Evolutionary conservation across 163 green algal species (phyloP).

Genomic region (Scenedesmus sp.): DNA sequence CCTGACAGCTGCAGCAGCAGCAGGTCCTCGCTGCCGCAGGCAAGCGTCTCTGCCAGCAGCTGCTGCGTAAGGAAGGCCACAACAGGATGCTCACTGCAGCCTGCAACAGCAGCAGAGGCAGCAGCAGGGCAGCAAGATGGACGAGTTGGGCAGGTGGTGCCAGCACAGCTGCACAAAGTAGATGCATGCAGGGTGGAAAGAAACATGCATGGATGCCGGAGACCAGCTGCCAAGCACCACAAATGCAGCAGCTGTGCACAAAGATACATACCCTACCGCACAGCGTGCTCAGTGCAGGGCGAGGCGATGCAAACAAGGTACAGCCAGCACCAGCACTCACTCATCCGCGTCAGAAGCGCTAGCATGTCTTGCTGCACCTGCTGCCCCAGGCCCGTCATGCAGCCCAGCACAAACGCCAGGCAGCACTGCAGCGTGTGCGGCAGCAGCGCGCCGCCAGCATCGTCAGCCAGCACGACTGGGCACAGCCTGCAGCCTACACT

Average conservation of each 20-base stretch:
- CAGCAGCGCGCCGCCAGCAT: background rate
- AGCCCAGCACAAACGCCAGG: constrained; percentile 23
- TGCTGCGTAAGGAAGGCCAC: constrained; percentile 29
- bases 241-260: background rate
- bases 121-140: background rate
- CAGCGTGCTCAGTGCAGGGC: background rate
- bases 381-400: background rate
- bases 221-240: background rate
- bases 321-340: background rate
- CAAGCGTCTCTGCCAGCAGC: constrained; percentile 22
- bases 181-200: background rate
- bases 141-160: no score
- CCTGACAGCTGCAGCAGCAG: constrained; percentile 22
- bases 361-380: constrained; percentile 6
- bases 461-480: background rate
- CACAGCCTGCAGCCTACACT: background rate
- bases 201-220: background rate
- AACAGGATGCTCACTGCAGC: background rate
- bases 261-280: background rate
- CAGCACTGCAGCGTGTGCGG: constrained; percentile 30
- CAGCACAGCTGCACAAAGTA: no score
- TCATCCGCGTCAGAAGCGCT: background rate
- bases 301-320: background rate
- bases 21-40: background rate
- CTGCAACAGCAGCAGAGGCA: constrained; percentile 31